A percentile compares a stretch with the other conserved stretches of the same genome.
phyloP scores from a whole-genome alignment of 176 grass and related monocot species.

The Musa troglodytarum region DNA sequence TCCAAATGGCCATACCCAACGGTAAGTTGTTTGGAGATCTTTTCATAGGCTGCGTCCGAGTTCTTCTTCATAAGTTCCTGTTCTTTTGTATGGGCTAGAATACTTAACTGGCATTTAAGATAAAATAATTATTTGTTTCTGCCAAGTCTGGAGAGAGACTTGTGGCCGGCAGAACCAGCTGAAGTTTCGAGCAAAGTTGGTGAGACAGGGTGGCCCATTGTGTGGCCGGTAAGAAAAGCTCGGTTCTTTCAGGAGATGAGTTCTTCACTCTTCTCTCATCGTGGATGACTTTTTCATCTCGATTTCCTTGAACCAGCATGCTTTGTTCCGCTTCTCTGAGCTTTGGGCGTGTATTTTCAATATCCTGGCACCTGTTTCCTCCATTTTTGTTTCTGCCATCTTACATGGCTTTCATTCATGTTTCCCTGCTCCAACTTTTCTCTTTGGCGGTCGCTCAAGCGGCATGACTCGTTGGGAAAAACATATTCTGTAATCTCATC shows the following conservation, averaged over 20 bases:
- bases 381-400: neutral
- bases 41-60: neutral
- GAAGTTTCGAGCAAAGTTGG: no score
- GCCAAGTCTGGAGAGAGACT: no score
- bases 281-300: no score
- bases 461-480: neutral
- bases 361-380: neutral
- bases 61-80: no score
- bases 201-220: no score
- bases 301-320: neutral
- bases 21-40: neutral
- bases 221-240: no score
- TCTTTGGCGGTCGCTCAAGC: neutral
- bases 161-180: no score
- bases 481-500: neutral
- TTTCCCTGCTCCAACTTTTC: neutral
- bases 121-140: neutral
- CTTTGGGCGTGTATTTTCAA: neutral
- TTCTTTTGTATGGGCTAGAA: no score
- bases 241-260: no score
- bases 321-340: neutral
- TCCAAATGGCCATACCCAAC: slow-evolving; percentile 22
- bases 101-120: neutral
- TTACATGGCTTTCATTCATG: neutral
- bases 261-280: no score